Conservation (phyloP, 371 early-diverging fungal genomes). For the Rhizomucor miehei region DNA sequence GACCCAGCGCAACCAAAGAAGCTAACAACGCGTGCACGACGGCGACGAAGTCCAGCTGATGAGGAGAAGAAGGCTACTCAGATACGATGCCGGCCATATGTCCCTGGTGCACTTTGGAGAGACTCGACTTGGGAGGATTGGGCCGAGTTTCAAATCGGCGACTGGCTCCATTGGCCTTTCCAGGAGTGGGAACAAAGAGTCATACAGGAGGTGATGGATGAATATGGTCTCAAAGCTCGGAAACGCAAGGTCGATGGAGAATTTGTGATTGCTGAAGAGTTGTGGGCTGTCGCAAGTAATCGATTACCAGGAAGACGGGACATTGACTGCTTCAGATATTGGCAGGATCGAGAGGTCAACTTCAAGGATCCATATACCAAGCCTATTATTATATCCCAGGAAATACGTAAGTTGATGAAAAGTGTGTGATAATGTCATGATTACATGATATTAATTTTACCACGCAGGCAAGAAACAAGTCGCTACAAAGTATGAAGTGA, state of each 20-base stretch:
- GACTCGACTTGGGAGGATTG: constrained; percentile 46
- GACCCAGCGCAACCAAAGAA: not conserved
- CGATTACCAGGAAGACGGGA: not conserved
- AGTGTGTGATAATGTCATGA: too few species aligned
- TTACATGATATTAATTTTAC: not conserved
- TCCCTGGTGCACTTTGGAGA: constrained; percentile 29
- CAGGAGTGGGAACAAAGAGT: constrained; percentile 11
- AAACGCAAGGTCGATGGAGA: not conserved
- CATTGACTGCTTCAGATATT: not conserved
- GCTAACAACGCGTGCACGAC: not conserved
- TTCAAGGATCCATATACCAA: constrained; percentile 1
- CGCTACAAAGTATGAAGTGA: not conserved
- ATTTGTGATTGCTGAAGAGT: constrained; percentile 1
- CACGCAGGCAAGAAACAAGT: not conserved
- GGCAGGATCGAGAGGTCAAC: not conserved
- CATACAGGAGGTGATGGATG: not conserved
- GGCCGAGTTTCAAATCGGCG: constrained; percentile 33
- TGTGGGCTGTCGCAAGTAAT: not conserved
- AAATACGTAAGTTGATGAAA: constrained; percentile 11
- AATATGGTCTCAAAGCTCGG: not conserved
- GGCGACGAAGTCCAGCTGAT: constrained; percentile 1
- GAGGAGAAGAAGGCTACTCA: not conserved
- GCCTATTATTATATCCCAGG: constrained; percentile 17
- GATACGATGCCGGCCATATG: constrained; percentile 23
- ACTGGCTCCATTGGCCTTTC: constrained; percentile 38